Evolutionary conservation across 2,329 filamentous ascomycete genomes (phyloP).

Genomic region (Trichophyton mentagrophytes): DNA sequence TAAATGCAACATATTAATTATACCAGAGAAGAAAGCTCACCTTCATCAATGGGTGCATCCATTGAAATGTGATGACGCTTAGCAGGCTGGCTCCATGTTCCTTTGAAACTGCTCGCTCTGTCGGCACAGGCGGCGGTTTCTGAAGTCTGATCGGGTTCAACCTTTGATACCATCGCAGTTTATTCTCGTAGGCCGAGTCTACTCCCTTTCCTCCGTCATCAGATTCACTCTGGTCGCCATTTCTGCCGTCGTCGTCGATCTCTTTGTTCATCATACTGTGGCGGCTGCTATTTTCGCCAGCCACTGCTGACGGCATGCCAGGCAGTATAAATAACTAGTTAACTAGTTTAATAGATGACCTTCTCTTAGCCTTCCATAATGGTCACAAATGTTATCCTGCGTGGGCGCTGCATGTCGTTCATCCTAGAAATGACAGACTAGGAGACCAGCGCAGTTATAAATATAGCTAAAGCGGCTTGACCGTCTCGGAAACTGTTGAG

Average conservation of each 20-base stretch:
- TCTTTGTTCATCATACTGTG: background rate
- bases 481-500: background rate
- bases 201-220: background rate
- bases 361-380: background rate
- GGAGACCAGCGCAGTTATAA: background rate
- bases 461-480: background rate
- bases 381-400: background rate
- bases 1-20: background rate
- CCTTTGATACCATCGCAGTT: constrained; percentile 26
- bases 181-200: constrained; percentile 3
- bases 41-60: constrained; percentile 80
- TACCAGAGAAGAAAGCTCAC: constrained; percentile 34
- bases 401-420: background rate
- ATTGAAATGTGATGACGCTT: constrained; percentile 68
- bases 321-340: background rate
- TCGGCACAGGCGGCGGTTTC: constrained; percentile 42
- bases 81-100: constrained; percentile 64
- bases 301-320: background rate
- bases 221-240: background rate
- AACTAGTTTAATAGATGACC: background rate
- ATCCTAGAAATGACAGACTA: background rate
- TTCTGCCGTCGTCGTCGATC: background rate
- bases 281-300: background rate
- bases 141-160: constrained; percentile 37
- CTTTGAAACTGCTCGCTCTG: constrained; percentile 43